Evolutionary conservation across 768 basidiomycete species (phyloP), one percentile per base, ranked within the genome.

Genomic region (Tylopilus plumbeoviolaceoides): DNA sequence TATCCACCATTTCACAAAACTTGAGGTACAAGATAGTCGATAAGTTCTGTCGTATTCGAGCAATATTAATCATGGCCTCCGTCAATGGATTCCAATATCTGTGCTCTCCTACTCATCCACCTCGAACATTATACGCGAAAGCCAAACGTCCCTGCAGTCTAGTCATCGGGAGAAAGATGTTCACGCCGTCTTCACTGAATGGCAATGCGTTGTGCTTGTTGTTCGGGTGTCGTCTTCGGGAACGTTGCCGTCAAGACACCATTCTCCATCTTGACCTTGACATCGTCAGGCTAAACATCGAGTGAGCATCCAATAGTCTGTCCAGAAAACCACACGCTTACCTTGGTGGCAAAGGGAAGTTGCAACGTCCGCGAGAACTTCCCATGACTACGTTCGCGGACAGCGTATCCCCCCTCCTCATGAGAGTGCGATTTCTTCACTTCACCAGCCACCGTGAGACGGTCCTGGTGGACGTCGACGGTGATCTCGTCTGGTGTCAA

Each of bases 371-470:
- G 65, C 30, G 74, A 69, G 64, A 79, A 79, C 47, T 70, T 75
- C 27, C 77, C 79, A 40, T 52, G 71, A 14, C 67, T 67, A 38
- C 79, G 68, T 63, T 80, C 80, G 15, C 70, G 69, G 15, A 81
- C 61, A 25, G 69, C 67, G 49, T 73, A 79, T 1, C 67, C 71
- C 9, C 54, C 52, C 50, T 75, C 70, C 5, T 73, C 72, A 21
- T 61, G 61, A 5, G 73, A 64, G 1, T 7, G 38, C 9, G 38
- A 18, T 9, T 38, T 18, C 7, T 5, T 60, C 38, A 60, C 70
- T 59, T 81, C 74, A 18, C 78, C 80, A 5, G 76, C 74, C 33
- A 83, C 67, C 2, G 70, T 77, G 44, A 84, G 66, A 36, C 70
- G 72, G 53, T 73, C 70, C 53, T 78, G 72, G 36, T 74, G 72